A percentile compares a stretch with the other conserved stretches of the same genome.
Conservation (phyloP, 1,284 basidiomycete species). For the Rhodotorula sp. region DNA sequence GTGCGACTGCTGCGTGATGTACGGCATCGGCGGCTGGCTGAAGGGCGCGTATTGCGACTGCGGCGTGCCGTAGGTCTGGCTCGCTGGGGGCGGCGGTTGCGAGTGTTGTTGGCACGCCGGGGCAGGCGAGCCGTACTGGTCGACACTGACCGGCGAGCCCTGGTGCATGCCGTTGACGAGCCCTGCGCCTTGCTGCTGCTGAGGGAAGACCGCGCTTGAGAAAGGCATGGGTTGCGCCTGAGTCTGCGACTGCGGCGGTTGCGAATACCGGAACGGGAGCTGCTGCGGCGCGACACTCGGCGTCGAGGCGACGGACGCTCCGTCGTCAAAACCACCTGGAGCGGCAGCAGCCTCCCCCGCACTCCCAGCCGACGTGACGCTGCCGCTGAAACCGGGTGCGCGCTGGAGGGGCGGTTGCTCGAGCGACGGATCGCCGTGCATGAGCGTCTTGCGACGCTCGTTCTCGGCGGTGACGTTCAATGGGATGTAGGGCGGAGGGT, state of each 20-base stretch:
- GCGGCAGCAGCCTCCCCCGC: background rate
- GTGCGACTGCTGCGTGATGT: background rate
- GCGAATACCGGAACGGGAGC: no score
- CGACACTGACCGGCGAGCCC: no score
- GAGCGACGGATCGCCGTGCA: constrained; percentile 7
- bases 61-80: background rate
- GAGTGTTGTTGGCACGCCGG: no score
- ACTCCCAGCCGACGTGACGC: background rate
- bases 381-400: background rate
- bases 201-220: no score
- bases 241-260: no score
- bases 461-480: constrained; percentile 21
- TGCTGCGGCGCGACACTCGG: background rate
- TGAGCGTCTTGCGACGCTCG: background rate
- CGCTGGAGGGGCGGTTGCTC: constrained; percentile 15
- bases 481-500: constrained; percentile 15
- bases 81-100: no score
- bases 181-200: no score
- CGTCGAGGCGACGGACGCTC: background rate
- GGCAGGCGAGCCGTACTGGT: no score
- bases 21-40: background rate
- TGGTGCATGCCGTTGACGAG: no score
- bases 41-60: background rate
- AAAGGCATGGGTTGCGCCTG: no score
- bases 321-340: background rate